Base-by-base conservation (phyloP, 805 yeast species). In the Pichia paraexigua region DNA sequence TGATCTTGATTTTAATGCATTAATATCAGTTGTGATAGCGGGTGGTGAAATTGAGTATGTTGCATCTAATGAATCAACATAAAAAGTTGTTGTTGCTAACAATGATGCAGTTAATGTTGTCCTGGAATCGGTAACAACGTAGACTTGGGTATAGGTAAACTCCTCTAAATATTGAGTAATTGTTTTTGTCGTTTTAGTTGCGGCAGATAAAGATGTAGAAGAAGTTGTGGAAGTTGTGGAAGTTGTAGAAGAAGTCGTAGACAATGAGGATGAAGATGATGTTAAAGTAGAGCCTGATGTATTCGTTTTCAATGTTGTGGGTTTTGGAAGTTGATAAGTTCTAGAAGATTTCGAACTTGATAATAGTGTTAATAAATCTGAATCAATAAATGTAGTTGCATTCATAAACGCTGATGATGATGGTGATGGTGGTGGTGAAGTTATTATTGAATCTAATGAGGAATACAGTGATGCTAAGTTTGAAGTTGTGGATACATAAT, bases 11-110 rank as follows among this genome's bases (percentile, higher is more conserved):
- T 54, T 57, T 20, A 58, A 50, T 8, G 60, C 56, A 12, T 50
- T 53, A 20, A 51, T 39, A 54, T 67, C 70, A 2, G 70, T 67
- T 3, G 65, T 62, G 2, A 65, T 63, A 0, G 65, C 58, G 9
- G 60, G 47, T 13, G 60, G 55, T 5, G 60, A 54, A 20, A 53
- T 48, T 9, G 60, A 40, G 17, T 58, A 48, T 13, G 57, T 44
- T 4, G 53, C 22, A 15, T 59, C 48, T 43, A 51, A 28, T 8
- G 53, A 56, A 10, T 55, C 48, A 11, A 43, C 48, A 21, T 48
- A 48, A 39, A 56, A 41, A 8, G 59, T 57, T 5, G 66, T 58
- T 20, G 65, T 52, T 11, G 61, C 46, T 18, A 56, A 46, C n/a
- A 61, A 46, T 3, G 55, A 47, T 1, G 70, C 60, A 15, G 57